Evolutionary conservation across 768 basidiomycete genomes (phyloP), one percentile per base, ranked within the genome.

Genomic region (Sistotremastrum suecicum): DNA sequence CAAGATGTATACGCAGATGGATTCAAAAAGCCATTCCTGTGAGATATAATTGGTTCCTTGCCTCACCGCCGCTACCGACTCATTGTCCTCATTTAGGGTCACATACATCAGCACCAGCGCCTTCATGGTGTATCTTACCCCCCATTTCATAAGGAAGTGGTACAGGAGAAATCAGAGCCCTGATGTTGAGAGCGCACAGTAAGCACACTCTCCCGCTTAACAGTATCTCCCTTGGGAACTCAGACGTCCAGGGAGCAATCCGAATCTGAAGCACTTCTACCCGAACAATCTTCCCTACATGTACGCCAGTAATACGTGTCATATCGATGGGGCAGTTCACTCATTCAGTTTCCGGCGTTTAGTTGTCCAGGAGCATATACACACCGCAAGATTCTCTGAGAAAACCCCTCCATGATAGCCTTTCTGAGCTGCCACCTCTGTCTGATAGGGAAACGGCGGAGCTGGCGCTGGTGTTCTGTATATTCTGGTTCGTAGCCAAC

Each of bases 401-500:
- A 20, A 20, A 20, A 20, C 20, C 20, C 20, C 20, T 20, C 20
- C 20, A 20, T 20, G 20, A 20, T 20, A 20, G 20, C 20, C 20
- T 20, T 20, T 20, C 20, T 20, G 53, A 49, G 30, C 41, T 60
- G 34, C 56, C 60, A 1, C 76, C 72, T 33, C 61, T 91, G 34
- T 80, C 80, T 1, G 62, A 62, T 3, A 58, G 58, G 39, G 80
- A 95, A 63, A 98, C 95, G 0, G 79, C 80, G 5, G 62, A 72
- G 36, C 69, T 99, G 8, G 88, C 94, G 3, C 65, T 76, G 4
- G 62, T 71, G 43, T 98, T 97, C 62, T 89, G 83, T 60, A 70
- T 86, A 48, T 66, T 94, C 34, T 99, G 92, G 89, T 95, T 99
- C 56, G 67, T 79, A 35, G 94, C 94, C 8, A 98, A 98, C 57